Base-by-base conservation (phyloP, 2,329 filamentous ascomycete genomes). In the Botrytis paeoniae region DNA sequence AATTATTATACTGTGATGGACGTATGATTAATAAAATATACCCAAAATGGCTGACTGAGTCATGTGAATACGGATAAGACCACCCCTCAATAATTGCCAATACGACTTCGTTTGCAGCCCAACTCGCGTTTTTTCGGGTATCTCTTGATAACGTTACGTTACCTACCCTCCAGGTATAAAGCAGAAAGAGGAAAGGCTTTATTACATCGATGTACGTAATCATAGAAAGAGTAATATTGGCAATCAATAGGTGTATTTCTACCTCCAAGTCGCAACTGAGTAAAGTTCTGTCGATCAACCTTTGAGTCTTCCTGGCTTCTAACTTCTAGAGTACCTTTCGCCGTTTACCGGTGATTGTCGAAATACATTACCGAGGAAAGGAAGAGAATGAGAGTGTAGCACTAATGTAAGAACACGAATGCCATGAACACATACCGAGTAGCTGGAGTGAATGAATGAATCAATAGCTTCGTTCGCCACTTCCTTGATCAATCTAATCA, bases 401-500 rank as follows among this genome's bases (percentile, higher is more conserved):
- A 54, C 51, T 5, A 4, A 54, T 8, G n/a, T 29, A 29, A 57
- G 51, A 54, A 29, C 14, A 4, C n/a, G 51, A 57, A 29, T 57
- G n/a, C 16, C 51, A 29, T 29, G n/a, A 57, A 57, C 51, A 57
- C n/a, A 57, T 29, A 57, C 51, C n/a, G 6, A 57, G 51, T 57
- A 29, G 51, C 6, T 57, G n/a, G 51, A 57, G 25, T 6, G 48
- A 51, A 51, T 57, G n/a, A 41, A 41, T 61, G 10, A 39, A 61
- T 61, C 35, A 39, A 9, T n/a, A 14, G 62, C 22, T 51, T 35
- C 12, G 25, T 43, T 45, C 64, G 45, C 64, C 32, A 51, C 45
- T 51, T 66, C 25, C 12, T 54, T 66, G 7, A 57, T 59, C 54
- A 61, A 61, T 61, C 35, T 69, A 41, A 69, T 43, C 64, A 68